Base-by-base conservation (phyloP, 371 early-diverging fungal species). In the Mortierella sp. region DNA sequence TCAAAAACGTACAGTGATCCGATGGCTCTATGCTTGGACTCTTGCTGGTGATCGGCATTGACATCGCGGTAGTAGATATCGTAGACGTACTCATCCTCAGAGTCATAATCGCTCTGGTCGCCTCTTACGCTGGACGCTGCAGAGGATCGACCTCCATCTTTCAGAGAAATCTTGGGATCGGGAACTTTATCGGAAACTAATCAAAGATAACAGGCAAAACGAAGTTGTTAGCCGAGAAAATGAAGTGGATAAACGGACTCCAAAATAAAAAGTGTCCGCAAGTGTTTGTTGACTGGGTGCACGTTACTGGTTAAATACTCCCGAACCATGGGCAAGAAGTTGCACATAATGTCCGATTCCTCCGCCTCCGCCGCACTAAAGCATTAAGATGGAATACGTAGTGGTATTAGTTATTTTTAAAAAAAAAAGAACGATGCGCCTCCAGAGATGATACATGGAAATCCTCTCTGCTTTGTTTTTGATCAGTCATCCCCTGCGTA, bases 271-370 rank as follows among this genome's bases (percentile, higher is more conserved):
- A n/a, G n/a, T n/a, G n/a, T n/a, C n/a, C n/a, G n/a, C n/a, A n/a
- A n/a, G 2, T 2, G 37, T 1, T 34, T 34, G 4, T 34, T 4
- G 14, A 11, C 37, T 34, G 11, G 7, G 6, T 21, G 3, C 32
- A 37, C 83, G 69, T n/a, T 80, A 87, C 87, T 72, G 30, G 89
- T 81, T 51, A 93, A 67, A 51, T 89, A 88, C 60, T 91, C 90
- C 44, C 88, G 85, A 5, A 93, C 90, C 89, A 93, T 89, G 0
- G 92, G 90, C 52, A 90, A 82, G 56, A 91, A 84, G 51, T 91
- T 89, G 56, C 88, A 89, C 85, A 87, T 86, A 27, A 89, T 88
- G 28, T 89, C 88, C 48, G 80, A 56, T 39, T 87, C 86, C 0
- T 78, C 68, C 52, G 81, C 81, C 11, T 82, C 81, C 17, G 60